Base-by-base conservation (phyloP, 2,329 filamentous ascomycete genomes). In the Gnomoniopsis smithogilvyi region DNA sequence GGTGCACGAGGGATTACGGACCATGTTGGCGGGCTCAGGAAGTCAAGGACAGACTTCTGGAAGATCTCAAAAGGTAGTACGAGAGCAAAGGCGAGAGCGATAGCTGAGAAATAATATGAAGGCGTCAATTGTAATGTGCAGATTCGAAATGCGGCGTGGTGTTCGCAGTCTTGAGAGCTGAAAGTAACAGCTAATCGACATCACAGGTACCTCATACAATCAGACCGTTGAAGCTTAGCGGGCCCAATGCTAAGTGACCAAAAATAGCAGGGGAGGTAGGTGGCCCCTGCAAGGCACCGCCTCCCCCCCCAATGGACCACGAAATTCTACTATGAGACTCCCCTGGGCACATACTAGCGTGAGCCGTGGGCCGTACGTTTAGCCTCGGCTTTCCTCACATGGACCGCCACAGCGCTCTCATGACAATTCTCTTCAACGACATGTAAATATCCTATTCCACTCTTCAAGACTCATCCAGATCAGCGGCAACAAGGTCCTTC, bases 1-100 rank as follows among this genome's bases (percentile, higher is more conserved):
- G 41, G 21, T 17, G 24, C 30, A n/a, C 51, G 15, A 48, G 19
- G 14, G n/a, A 1, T n/a, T 53, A 58, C 61, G 11, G 34, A 63
- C 61, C 61, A 63, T 63, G 22, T 48, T 63, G 52, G 61, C 61
- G 60, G 50, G n/a, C n/a, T 22, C 19, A 34, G 45, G 33, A 41
- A 30, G 3, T 38, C 22, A 41, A 36, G 38, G 19, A 17, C 46
- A 51, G 46, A 8, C 0, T 36, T 30, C 17, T 47, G 36, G 30
- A 8, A 17, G n/a, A 11, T 17, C 21, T 12, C 21, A 4, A 36
- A 50, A 30, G 2, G n/a, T 17, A 19, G 11, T 21, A n/a, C 6
- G n/a, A 22, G 24, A 2, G 38, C 11, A 30, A 47, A 17, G 46
- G 11, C 8, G n/a, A 17, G n/a, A 36, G 6, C 17, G 38, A 24